Evolutionary conservation across 768 basidiomycete genomes (phyloP), one percentile per base, ranked within the genome.

Genomic region (Agrocybe praecox): DNA sequence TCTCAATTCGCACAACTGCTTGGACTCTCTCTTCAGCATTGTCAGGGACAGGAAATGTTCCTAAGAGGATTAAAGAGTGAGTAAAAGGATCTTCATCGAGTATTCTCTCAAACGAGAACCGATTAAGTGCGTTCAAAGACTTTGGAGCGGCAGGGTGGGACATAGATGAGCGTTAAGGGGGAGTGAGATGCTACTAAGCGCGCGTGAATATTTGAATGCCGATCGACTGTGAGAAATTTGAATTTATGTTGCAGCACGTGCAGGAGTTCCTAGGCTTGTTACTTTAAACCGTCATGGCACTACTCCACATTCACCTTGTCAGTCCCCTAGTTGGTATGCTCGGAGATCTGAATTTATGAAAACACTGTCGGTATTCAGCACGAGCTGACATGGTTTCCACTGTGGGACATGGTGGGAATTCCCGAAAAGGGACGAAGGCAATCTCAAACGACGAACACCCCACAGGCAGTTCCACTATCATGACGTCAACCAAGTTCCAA

Each of bases 1-100:
- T 92, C 68, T 94, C 90, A 36, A 96, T 74, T 34, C 87, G 83
- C n/a, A 95, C 65, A 59, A 96, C 87, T 2, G 89, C 85, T 29
- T 76, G 75, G 2, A 77, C 69, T 1, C 56, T 56, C 6, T 58
- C 62, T 32, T 56, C 47, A 19, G 59, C 26, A 9, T 59, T 18
- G 6, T 67, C 55, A 0, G 69, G 56, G n/a, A 61, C 52, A 22
- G 76, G 83, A 12, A 91, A 75, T 1, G 76, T 82, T 4, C 95
- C 94, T 2, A 96, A 82, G 8, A 94, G 73, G 43, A 80, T 84
- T 32, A 92, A 58, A 2, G 79, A 80, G 58, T 86, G 86, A 1
- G 83, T 81, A 9, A 81, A 64, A 0, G 88, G 76, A 69, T 90
- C 90, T 73, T 88, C 82, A 54, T 86, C 80, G 33, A 88, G 72